These are phyloP conservation scores for Asterionellopsis glacialis DNA, from an alignment of 108 stramenopile species.

Conservation along the genomic window DNA sequence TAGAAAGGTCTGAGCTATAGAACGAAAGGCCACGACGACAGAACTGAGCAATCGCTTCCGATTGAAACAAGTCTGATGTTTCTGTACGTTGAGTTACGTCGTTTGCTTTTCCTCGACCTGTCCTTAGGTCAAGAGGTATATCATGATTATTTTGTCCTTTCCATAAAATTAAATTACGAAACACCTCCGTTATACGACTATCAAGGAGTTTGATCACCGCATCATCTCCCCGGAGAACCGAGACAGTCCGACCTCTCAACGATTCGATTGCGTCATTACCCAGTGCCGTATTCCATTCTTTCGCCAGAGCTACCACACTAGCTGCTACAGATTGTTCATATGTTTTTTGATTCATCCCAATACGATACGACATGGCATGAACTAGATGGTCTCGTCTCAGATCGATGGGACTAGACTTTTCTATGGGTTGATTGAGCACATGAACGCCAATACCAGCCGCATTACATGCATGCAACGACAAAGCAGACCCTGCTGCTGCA, in stretches of 20 bases:
- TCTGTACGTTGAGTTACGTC: neutral
- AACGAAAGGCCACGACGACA: slow-evolving; percentile 19
- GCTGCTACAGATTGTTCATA: slow-evolving; percentile 32
- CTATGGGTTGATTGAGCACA: neutral
- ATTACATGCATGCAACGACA: slow-evolving; percentile 47
- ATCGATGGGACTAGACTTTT: neutral
- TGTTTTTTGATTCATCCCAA: neutral
- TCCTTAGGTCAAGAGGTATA: neutral
- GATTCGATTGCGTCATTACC: neutral
- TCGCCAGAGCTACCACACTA: slow-evolving; percentile 28
- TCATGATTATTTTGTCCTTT: neutral
- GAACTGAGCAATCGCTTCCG: slow-evolving; percentile 7
- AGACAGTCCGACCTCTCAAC: slow-evolving; percentile 11
- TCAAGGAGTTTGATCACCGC: slow-evolving; percentile 54
- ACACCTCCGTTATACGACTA: slow-evolving; percentile 33
- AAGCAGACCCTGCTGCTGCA: slow-evolving; percentile 55
- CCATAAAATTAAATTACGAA: slow-evolving; percentile 8
- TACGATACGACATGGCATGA: neutral
- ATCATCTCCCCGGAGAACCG: slow-evolving; percentile 41
- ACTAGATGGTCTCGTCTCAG: neutral
- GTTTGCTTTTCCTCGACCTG: neutral
- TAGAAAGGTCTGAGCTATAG: slow-evolving; percentile 23
- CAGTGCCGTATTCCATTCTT: slow-evolving; percentile 13
- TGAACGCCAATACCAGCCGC: no score
- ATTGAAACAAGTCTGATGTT: slow-evolving; percentile 1